Evolutionary conservation across 208 protist genomes (phyloP).

Genomic region (Borovskyia barvae): DNA sequence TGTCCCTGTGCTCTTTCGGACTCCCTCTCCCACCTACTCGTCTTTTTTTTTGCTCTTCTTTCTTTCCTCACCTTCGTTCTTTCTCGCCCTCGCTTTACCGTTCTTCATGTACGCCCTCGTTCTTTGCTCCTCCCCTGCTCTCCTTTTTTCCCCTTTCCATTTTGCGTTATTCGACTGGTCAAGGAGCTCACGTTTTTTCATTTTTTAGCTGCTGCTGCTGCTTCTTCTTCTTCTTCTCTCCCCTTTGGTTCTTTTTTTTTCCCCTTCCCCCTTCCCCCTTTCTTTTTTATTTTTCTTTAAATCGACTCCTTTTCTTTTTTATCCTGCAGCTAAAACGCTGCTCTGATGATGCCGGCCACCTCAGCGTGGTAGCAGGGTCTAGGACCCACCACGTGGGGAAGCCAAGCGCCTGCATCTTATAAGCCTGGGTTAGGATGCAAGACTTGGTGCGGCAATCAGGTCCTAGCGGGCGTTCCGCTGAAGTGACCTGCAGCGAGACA

Average conservation of each 20-base stretch:
- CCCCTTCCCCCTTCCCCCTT: not conserved
- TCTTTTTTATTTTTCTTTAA: not conserved
- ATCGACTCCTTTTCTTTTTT: not conserved
- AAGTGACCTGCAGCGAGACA: too few species aligned
- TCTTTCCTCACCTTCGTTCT: conserved; percentile 4
- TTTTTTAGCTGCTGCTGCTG: conserved; percentile 1
- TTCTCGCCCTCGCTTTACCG: not conserved
- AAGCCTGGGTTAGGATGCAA: too few species aligned
- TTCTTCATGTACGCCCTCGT: not conserved
- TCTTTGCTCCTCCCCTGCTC: not conserved
- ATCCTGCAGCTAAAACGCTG: too few species aligned
- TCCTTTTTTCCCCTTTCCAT: conserved; percentile 6
- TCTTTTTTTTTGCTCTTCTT: not conserved
- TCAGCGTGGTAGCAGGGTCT: too few species aligned
- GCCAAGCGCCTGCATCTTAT: too few species aligned
- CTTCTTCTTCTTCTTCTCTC: not conserved
- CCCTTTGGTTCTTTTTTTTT: not conserved
- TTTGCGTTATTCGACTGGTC: too few species aligned
- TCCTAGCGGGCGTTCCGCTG: too few species aligned
- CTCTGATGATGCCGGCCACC: too few species aligned
- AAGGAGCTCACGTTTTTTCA: not conserved
- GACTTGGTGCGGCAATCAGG: too few species aligned
- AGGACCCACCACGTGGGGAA: too few species aligned
- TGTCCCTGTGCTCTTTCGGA: not conserved
- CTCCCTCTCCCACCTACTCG: not conserved